phyloP scores from a whole-genome alignment of 2,329 filamentous ascomycete species.

The Phialophora expanda region DNA sequence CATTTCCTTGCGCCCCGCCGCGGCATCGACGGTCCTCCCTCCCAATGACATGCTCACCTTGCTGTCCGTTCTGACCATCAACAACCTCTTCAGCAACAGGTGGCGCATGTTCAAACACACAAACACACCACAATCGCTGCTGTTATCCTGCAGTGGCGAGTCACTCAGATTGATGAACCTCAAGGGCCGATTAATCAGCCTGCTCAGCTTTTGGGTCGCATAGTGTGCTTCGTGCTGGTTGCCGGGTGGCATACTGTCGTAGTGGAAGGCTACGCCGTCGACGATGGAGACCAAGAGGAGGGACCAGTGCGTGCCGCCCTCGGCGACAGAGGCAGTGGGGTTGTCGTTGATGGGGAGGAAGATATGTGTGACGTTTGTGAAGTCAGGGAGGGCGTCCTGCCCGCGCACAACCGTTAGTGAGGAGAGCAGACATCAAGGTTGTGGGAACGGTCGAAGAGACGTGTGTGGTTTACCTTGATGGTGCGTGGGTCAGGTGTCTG shows the following conservation, averaged over 20 bases:
- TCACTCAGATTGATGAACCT: constrained; percentile 80
- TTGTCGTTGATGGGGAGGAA: constrained; percentile 96
- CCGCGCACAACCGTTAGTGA: constrained; percentile 42
- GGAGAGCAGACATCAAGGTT: neutral
- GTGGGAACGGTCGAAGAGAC: neutral
- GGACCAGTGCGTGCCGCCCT: constrained; percentile 94
- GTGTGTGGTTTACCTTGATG: constrained; percentile 46
- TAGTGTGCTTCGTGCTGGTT: constrained; percentile 76
- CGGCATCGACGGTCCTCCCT: constrained; percentile 80
- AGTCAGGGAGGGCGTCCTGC: constrained; percentile 76
- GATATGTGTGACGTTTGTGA: constrained; percentile 81
- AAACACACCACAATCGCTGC: constrained; percentile 92
- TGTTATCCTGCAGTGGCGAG: constrained; percentile 88
- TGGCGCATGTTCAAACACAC: constrained; percentile 96
- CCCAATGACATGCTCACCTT: constrained; percentile 95
- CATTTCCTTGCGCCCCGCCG: constrained; percentile 85
- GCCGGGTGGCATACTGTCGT: constrained; percentile 79
- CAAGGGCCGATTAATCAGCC: constrained; percentile 70
- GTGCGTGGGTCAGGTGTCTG: constrained; percentile 66
- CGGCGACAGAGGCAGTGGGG: constrained; percentile 73
- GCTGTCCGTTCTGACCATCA: constrained; percentile 77
- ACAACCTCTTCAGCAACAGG: constrained; percentile 80
- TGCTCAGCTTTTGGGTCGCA: constrained; percentile 71
- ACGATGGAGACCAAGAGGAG: constrained; percentile 85
- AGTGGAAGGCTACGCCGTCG: constrained; percentile 93